phyloP scores from a whole-genome alignment of 768 basidiomycete species.

The Thelephora aurantiotincta region DNA sequence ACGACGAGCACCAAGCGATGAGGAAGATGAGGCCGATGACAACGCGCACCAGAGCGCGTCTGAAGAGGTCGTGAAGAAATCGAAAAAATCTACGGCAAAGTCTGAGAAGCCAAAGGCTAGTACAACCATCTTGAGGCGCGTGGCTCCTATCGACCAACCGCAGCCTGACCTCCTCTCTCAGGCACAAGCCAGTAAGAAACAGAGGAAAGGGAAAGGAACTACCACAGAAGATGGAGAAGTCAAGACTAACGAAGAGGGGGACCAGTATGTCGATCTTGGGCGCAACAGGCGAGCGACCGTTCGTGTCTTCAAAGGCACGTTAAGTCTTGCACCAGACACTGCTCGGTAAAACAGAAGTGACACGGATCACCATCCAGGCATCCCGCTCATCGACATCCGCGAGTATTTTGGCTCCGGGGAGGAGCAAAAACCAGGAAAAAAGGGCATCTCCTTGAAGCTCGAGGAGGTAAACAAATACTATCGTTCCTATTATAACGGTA shows the following conservation, averaged over 20 bases:
- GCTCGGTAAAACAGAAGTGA: conserved; percentile 14
- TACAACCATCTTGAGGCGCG: neutral
- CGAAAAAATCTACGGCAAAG: neutral
- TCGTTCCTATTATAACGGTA: neutral
- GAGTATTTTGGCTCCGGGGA: conserved; percentile 46
- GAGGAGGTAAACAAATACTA: conserved; percentile 39
- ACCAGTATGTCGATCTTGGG: conserved; percentile 48
- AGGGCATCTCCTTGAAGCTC: conserved; percentile 51
- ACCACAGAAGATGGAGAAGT: neutral
- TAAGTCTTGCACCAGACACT: conserved; percentile 1
- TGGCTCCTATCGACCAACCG: neutral
- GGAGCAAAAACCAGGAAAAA: conserved; percentile 66
- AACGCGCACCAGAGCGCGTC: neutral
- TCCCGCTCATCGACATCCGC: conserved; percentile 51
- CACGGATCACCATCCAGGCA: conserved; percentile 22
- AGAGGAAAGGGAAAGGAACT: neutral
- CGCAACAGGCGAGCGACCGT: conserved; percentile 60
- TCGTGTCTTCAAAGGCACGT: conserved; percentile 29
- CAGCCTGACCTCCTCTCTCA: neutral
- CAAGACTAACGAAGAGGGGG: conserved; percentile 24
- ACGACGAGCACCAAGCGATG: conserved; percentile 7
- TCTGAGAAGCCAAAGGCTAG: neutral
- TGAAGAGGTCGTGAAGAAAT: conserved; percentile 2
- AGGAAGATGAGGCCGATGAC: conserved; percentile 5
- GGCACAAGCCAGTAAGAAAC: neutral